Evolutionary conservation across 129 eudicot genomes (phyloP), one percentile per base, ranked within the genome.

Genomic region (Tagetes patula): DNA sequence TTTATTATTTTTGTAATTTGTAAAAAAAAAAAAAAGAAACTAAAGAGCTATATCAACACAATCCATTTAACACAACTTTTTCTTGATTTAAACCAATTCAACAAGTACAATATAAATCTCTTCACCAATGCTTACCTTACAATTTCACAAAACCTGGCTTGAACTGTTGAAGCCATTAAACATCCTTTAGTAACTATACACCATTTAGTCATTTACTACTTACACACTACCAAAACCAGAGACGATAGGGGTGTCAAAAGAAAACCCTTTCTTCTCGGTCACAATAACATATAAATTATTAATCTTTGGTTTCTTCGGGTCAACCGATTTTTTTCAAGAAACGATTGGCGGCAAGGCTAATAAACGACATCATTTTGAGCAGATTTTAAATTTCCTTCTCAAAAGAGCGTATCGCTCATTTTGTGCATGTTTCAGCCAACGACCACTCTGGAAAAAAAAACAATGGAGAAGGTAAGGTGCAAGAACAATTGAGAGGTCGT

Each of bases 221-320:
- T n/a, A n/a, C n/a, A 50, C 62, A 69, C 73, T 61, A 69, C 73
- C 73, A 37, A 38, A 34, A 30, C 73, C 47, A n/a, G n/a, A 48
- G 49, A 5, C 3, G 32, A 34, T 49, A 49, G 70, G 73, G 72
- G 72, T 67, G 72, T 56, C 56, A 12, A 49, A 45, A 13, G 6
- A 67, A 66, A 66, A 66, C 39, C 70, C 47, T 66, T 34, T 60
- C 11, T 60, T n/a, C n/a, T 60, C 66, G 6, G 66, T 27, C 12
- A 60, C 14, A 45, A 67, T 3, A 32, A 45, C 72, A 20, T 20
- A 20, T 20, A 20, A 20, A 20, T 20, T 20, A 20, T 20, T 20
- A 20, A 20, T 20, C 27, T 20, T 20, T 20, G 27, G 27, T 20
- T 20, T 20, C 27, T 20, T 20, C 27, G 27, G 27, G 27, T 20